Evolutionary conservation across 805 yeast genomes (phyloP), one percentile per base, ranked within the genome.

Genomic region (Barnettozyma wickerhamii): DNA sequence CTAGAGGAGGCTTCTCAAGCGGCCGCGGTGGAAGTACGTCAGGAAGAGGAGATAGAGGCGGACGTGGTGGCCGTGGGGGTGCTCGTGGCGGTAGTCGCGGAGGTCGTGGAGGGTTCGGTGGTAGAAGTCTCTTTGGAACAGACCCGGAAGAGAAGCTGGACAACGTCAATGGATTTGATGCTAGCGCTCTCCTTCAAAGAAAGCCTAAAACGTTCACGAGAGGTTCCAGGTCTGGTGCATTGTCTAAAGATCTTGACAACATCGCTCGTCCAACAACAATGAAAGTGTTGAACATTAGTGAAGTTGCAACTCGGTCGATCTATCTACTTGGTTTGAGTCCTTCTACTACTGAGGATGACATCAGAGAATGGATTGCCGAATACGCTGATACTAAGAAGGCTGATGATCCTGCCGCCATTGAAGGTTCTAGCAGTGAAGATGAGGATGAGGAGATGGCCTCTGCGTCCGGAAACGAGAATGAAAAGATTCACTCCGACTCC

Each of bases 331-430:
- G 45, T 35, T 17, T 47, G 27, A 40, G 43, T 10, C 34, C 43
- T 5, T 38, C 35, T 19, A 47, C 33, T 14, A 44, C 52, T 13
- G 50, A 49, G 15, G 47, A 43, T 5, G 40, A 42, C 7, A 47
- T 49, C 21, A 43, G 35, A 26, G 30, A 29, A 10, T 49, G 53
- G 53, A 40, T 49, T 14, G 30, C 21, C 12, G 39, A 44, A 5
- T 20, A 10, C 12, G 19, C 24, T 12, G 30, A 28, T 30, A 30
- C 7, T n/a, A 32, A 29, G 9, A 17, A 19, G 17, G 7, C n/a
- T 14, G 12, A 13, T 9, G 19, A 7, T 21, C 7, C 31, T 12
- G 21, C 28, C 10, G 30, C 23, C n/a, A n/a, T n/a, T n/a, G n/a
- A n/a, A n/a, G n/a, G n/a, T n/a, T n/a, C n/a, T n/a, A n/a, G n/a